Base-by-base conservation (phyloP, 371 early-diverging fungal species). In the Rhizopus stolonifer region DNA sequence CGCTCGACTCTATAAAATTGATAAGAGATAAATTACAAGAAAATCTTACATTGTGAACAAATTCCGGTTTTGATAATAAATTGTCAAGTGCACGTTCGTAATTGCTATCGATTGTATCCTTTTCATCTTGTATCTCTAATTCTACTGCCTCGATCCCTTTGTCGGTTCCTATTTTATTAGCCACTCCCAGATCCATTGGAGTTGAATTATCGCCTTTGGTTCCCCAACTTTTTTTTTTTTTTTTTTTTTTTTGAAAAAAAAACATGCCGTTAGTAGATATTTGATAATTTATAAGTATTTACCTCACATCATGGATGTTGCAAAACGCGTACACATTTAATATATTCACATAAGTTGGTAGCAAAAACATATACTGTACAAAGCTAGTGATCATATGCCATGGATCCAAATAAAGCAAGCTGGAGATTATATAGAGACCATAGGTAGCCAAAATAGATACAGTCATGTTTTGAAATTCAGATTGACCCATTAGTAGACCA, bases 311-410 rank as follows among this genome's bases (percentile, higher is more conserved):
- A 67, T 88, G 88, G 1, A 84, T 88, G 61, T 90, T 90, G 55
- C 91, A 90, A 63, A 88, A 94, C 0, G 95, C 92, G 54, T 95
- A 96, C 1, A 94, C 89, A 72, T 85, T 92, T 52, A 95, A 65
- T 47, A 95, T 90, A 64, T 95, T 96, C 63, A 92, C 80, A 58
- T 87, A 94, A 21, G 89, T 86, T 4, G 94, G 94, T 61, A 91
- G 68, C 66, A 94, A 69, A 36, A 93, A 69, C 68, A 92, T 54
- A 70, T 95, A 95, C 73, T 94, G 95, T 4, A 89, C 11, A 49
- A 95, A 87, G 34, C 87, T 86, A 1, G 92, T 93, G 32, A 96
- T 63, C 93, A 94, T 92, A 70, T 96, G 96, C 92, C 90, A 92
- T 3, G 93, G 92, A 64, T 96, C 93, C 45, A 90, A 65, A 68